These are phyloP conservation scores for Moelleriella libera DNA, from an alignment of 2,329 filamentous ascomycete genomes.

Conservation along the genomic window DNA sequence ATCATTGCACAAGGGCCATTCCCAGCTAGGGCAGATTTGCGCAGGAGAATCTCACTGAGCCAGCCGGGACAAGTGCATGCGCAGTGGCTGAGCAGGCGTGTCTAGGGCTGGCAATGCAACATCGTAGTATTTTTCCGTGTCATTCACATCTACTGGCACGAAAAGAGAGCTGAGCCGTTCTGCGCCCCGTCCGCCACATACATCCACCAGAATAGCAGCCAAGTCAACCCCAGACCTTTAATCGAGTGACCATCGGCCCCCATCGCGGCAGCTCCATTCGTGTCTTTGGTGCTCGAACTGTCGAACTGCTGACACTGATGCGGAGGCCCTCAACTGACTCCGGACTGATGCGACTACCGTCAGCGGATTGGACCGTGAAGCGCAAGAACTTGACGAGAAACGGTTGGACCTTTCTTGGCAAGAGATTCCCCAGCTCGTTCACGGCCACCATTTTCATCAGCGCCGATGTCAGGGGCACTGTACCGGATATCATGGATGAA, in stretches of 20 bases:
- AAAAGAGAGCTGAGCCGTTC: neutral
- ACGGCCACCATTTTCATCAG: conserved; percentile 27
- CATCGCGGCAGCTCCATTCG: conserved; percentile 14
- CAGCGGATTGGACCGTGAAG: conserved; percentile 14
- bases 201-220: neutral
- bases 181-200: neutral
- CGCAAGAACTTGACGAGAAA: conserved; percentile 26
- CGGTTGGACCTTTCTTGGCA: conserved; percentile 19
- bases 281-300: conserved; percentile 12
- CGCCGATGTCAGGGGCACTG: conserved; percentile 35
- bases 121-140: too few relatives aligned
- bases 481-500: conserved; percentile 27
- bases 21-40: too few relatives aligned
- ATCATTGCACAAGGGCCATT: too few relatives aligned
- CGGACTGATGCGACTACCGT: conserved; percentile 12
- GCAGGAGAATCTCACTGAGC: too few relatives aligned
- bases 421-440: conserved; percentile 22
- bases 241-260: conserved; percentile 9
- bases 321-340: conserved; percentile 13
- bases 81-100: too few relatives aligned
- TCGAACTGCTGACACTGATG: conserved; percentile 16
- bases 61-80: too few relatives aligned
- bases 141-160: neutral
- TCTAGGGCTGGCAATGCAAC: too few relatives aligned
- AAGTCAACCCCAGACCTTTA: conserved; percentile 6